Evolutionary conservation across 768 basidiomycete species (phyloP).

Genomic region (Rhizopogon rudus): DNA sequence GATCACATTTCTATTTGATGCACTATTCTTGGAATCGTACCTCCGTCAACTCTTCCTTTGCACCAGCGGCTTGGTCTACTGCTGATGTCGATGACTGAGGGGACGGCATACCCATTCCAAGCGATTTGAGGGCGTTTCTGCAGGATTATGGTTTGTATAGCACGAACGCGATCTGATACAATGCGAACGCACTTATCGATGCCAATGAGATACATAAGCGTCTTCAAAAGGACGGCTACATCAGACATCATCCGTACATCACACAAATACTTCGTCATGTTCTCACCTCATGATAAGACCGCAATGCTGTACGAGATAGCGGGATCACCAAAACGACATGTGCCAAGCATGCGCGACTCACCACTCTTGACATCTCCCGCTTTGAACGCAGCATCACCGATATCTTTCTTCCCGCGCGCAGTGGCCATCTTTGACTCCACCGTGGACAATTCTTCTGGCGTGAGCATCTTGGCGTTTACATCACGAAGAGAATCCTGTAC

Average conservation of each 20-base stretch:
- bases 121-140: conserved; percentile 52
- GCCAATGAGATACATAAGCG: conserved; percentile 69
- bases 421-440: conserved; percentile 48
- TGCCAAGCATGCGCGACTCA: conserved; percentile 22
- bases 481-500: conserved; percentile 8
- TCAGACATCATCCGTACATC: background rate
- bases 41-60: conserved; percentile 58
- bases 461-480: conserved; percentile 11
- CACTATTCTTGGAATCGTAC: conserved; percentile 27
- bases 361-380: conserved; percentile 56
- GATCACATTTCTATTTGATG: background rate
- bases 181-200: conserved; percentile 61
- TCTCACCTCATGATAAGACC: conserved; percentile 66
- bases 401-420: conserved; percentile 64
- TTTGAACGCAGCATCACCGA: conserved; percentile 67
- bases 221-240: conserved; percentile 31
- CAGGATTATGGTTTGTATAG: background rate
- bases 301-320: conserved; percentile 44
- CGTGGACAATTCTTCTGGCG: conserved; percentile 19
- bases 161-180: background rate
- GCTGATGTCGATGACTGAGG: conserved; percentile 10
- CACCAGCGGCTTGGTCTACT: conserved; percentile 26
- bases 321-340: background rate
- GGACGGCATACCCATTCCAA: conserved; percentile 32
- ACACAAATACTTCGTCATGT: background rate